phyloP scores from a whole-genome alignment of 495 filamentous ascomycete species.

The Parathielavia hyrcaniae region DNA sequence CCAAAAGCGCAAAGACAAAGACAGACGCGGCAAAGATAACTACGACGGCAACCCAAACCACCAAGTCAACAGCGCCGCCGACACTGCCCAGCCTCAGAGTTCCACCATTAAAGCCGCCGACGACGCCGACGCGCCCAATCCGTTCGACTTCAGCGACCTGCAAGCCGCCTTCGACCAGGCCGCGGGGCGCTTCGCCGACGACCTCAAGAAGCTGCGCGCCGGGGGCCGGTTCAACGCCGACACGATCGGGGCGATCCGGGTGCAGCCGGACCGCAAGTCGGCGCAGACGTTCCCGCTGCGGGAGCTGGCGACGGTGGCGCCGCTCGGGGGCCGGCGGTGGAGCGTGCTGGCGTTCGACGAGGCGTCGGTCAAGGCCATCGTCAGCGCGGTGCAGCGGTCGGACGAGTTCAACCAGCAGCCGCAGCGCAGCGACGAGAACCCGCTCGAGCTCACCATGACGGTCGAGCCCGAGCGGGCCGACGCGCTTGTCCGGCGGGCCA shows the following conservation, averaged over 20 bases:
- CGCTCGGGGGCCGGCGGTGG: conserved; percentile 61
- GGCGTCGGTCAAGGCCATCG: conserved; percentile 63
- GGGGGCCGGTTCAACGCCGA: conserved; percentile 65
- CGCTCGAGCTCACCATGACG: conserved; percentile 63
- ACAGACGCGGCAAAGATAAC: background rate
- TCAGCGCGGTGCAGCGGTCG: conserved; percentile 61
- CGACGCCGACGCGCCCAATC: conserved; percentile 43
- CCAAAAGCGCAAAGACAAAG: conserved; percentile 16
- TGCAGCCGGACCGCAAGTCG: conserved; percentile 50
- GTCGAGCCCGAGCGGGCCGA: conserved; percentile 59
- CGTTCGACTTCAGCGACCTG: conserved; percentile 62
- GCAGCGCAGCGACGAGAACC: conserved; percentile 59
- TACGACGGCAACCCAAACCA: background rate
- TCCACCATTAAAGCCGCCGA: conserved; percentile 1
- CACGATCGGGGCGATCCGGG: conserved; percentile 56
- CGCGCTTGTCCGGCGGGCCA: conserved; percentile 52
- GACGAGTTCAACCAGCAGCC: conserved; percentile 63
- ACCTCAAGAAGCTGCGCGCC: conserved; percentile 54
- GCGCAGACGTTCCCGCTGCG: conserved; percentile 50
- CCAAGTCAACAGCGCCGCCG: background rate
- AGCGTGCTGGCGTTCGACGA: conserved; percentile 52
- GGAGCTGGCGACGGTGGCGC: conserved; percentile 71
- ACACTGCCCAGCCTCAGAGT: background rate
- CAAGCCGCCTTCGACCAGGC: conserved; percentile 52
- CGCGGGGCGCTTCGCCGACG: conserved; percentile 51